Percentiles rank a stretch among this genome's conserved stretches.
phyloP scores from a whole-genome alignment of 495 filamentous ascomycete genomes.

The Daldinia bambusicola region DNA sequence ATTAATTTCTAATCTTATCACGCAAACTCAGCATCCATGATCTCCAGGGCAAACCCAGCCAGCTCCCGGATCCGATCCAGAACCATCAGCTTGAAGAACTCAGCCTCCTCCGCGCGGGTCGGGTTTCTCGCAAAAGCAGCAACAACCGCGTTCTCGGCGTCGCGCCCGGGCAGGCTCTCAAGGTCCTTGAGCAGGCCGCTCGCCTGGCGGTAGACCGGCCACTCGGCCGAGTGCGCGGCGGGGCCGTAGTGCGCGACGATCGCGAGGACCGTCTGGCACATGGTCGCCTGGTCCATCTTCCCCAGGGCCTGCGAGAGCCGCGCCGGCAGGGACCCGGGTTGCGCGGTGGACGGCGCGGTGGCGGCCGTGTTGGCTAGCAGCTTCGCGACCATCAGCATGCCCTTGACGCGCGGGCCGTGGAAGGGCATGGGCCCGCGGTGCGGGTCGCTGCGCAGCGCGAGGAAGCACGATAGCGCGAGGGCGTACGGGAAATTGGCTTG shows the following conservation, averaged over 20 bases:
- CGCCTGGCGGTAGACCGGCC: conserved; percentile 51
- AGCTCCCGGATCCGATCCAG: conserved; percentile 50
- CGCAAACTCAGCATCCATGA: conserved; percentile 51
- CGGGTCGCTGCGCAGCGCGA: conserved; percentile 51
- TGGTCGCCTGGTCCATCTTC: conserved; percentile 52
- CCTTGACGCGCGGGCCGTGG: conserved; percentile 50
- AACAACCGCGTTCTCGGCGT: conserved; percentile 50
- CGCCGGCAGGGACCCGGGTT: conserved; percentile 22
- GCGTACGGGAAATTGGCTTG: conserved; percentile 46
- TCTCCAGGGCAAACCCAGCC: conserved; percentile 50
- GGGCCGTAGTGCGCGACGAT: conserved; percentile 49
- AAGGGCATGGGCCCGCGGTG: conserved; percentile 54
- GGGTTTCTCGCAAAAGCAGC: conserved; percentile 52
- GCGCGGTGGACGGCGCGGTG: conserved; percentile 24
- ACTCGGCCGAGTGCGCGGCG: conserved; percentile 48
- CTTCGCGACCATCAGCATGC: conserved; percentile 52
- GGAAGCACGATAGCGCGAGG: conserved; percentile 53
- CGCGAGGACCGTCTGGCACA: conserved; percentile 54
- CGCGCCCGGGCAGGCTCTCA: conserved; percentile 50
- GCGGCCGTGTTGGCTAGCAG: conserved; percentile 50
- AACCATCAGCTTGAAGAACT: conserved; percentile 53
- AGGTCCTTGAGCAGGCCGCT: conserved; percentile 52
- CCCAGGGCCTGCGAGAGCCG: conserved; percentile 44
- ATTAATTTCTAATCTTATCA: background rate
- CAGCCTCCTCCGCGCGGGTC: conserved; percentile 41